A percentile compares a stretch with the other conserved stretches of the same genome.
These are phyloP conservation scores for Discostella pseudostelligera DNA, from an alignment of 108 stramenopile genomes.

Conservation along the genomic window DNA sequence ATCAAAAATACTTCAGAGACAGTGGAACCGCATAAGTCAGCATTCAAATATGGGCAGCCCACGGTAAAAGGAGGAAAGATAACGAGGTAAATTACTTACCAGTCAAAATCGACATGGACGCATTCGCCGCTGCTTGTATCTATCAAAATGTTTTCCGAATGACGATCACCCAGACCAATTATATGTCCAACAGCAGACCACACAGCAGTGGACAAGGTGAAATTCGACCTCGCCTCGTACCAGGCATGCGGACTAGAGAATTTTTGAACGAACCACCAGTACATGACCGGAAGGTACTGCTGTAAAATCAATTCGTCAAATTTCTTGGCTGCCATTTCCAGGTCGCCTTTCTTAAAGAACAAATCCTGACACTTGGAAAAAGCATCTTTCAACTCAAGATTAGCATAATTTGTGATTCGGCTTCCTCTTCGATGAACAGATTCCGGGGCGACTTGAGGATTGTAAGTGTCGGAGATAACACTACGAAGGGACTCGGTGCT, in stretches of 20 bases:
- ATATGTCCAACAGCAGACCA: constrained; percentile 98
- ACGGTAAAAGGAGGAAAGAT: not conserved
- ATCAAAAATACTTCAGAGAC: constrained; percentile 90
- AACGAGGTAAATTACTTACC: constrained; percentile 49
- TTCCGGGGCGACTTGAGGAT: constrained; percentile 65
- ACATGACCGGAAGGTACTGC: constrained; percentile 85
- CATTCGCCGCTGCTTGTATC: constrained; percentile 91
- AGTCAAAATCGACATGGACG: constrained; percentile 99
- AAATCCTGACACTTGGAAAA: constrained; percentile 71
- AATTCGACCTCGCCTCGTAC: constrained; percentile 94
- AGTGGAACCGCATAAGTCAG: constrained; percentile 41
- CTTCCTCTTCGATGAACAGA: constrained; percentile 57
- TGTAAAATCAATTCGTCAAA: constrained; percentile 69
- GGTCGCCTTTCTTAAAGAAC: constrained; percentile 71
- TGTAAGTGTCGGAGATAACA: constrained; percentile 74
- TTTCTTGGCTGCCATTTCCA: constrained; percentile 54
- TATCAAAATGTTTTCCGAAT: constrained; percentile 98
- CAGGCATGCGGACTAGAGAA: constrained; percentile 93
- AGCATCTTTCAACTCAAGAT: constrained; percentile 58
- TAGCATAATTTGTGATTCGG: constrained; percentile 60
- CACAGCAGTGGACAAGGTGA: constrained; percentile 89
- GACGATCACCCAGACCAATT: constrained; percentile 96
- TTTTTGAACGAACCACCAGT: constrained; percentile 96
- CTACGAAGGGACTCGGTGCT: constrained; percentile 85
- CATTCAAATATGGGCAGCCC: constrained; percentile 6